These are phyloP conservation scores for Nannochloropsis oceanica DNA, from an alignment of 108 stramenopile species.

Conservation along the genomic window DNA sequence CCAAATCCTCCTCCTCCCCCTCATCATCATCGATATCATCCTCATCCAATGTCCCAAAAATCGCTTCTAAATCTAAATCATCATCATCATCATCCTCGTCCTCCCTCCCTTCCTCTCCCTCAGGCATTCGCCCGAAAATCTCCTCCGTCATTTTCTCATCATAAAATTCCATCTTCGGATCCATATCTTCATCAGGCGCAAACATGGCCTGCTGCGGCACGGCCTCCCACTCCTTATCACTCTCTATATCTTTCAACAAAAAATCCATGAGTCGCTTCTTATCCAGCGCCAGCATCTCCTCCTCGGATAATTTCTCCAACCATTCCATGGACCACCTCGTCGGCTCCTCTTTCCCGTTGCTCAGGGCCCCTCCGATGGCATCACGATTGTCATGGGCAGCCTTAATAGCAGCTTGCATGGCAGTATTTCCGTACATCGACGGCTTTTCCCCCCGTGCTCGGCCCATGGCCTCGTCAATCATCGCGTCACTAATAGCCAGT, in stretches of 20 bases:
- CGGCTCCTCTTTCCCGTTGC: neutral
- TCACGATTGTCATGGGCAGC: neutral
- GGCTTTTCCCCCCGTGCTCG: neutral
- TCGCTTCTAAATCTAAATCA: slow-evolving; percentile 4
- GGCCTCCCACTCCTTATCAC: neutral
- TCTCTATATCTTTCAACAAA: neutral
- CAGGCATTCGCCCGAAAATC: neutral
- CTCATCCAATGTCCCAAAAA: neutral
- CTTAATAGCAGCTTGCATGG: neutral
- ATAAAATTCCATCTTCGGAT: neutral
- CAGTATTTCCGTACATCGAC: neutral
- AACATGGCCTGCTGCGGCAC: neutral
- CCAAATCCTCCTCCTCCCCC: slow-evolving; percentile 3
- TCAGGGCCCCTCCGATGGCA: neutral
- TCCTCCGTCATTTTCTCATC: neutral
- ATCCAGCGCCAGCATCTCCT: neutral
- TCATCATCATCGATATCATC: neutral
- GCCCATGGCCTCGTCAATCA: neutral
- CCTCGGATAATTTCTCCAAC: neutral
- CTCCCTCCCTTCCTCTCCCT: neutral
- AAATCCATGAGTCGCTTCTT: neutral
- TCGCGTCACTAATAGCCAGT: neutral
- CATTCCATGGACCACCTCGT: neutral
- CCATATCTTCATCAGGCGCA: neutral
- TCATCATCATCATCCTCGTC: neutral